Base-by-base conservation (phyloP, 257 asterid genomes). In the Scutellaria barbata region DNA sequence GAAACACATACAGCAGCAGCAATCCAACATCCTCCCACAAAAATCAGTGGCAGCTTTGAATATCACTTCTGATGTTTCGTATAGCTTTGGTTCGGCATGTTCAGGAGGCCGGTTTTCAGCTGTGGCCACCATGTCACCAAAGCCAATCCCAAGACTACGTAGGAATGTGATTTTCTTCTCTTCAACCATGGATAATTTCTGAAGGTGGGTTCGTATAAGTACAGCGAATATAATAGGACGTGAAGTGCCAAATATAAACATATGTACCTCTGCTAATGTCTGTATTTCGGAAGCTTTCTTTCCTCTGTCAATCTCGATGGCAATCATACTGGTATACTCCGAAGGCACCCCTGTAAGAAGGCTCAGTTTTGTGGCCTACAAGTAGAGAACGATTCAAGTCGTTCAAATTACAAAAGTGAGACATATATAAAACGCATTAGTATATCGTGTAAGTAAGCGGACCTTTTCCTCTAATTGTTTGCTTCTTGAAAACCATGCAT, bases 1-100 rank as follows among this genome's bases (percentile, higher is more conserved):
- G 73, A 77, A 84, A 56, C 92, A 92, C 93, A 92, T 83, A 81
- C 98, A 90, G 78, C 98, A 92, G 40, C 91, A 86, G 7, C 72
- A 53, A 30, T 90, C 92, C 7, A 79, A n/a, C 77, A 80, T 13
- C 74, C 76, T 79, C 50, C 87, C 67, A 7, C 96, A 88, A 7
- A 69, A 71, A 47, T 60, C 63, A 13, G 92, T 60, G n/a, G 97
- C 97, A 9, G 86, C 90, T 55, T 72, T 79, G 17, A 81, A 51
- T 11, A 89, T 76, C 83, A 74, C 73, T 10, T 86, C 95, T 9
- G 92, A 81, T 16, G 90, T 74, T 67, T 82, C 89, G 10, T 88
- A 87, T 45, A 90, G 56, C 56, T 82, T 89, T 0, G 92, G 90
- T 42, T 88, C 98, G 1, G 91, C 89, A 10, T 85, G 77, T 66